Conservation (phyloP, 345 rosid genomes). For the Sisymbrium altissimum region DNA sequence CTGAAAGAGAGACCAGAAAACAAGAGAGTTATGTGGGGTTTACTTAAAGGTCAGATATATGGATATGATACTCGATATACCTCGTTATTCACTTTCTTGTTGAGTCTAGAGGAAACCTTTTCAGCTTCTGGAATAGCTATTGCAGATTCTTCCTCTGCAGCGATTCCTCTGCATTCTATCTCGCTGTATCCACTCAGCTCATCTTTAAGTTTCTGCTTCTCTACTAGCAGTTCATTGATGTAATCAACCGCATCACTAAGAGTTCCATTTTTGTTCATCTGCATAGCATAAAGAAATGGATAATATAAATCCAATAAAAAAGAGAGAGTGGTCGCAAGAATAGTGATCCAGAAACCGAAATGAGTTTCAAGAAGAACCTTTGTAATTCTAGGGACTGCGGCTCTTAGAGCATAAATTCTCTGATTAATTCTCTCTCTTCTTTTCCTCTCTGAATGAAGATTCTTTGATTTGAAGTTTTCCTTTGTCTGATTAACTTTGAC, state of each 20-base stretch:
- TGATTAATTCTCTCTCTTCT: slow-evolving; percentile 65
- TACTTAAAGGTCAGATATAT: not conserved
- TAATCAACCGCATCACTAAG: slow-evolving; percentile 74
- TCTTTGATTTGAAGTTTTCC: slow-evolving; percentile 54
- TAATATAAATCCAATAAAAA: not conserved
- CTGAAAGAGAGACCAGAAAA: slow-evolving; percentile 32
- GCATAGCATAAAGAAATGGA: slow-evolving; percentile 1
- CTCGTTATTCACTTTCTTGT: slow-evolving; percentile 20
- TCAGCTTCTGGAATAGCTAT: slow-evolving; percentile 15
- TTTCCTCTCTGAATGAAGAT: slow-evolving; percentile 75
- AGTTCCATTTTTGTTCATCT: slow-evolving; percentile 76
- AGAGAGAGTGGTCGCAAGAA: not conserved
- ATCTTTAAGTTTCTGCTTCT: slow-evolving; percentile 51
- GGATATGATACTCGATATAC: not conserved
- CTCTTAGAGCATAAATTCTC: slow-evolving; percentile 51
- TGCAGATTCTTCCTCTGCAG: slow-evolving; percentile 20
- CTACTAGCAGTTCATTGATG: slow-evolving; percentile 48
- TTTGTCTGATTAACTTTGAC: slow-evolving; percentile 29
- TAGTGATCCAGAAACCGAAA: not conserved
- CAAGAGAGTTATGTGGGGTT: not conserved
- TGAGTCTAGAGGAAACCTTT: not conserved
- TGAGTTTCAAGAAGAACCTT: slow-evolving; percentile 49
- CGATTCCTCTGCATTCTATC: slow-evolving; percentile 30
- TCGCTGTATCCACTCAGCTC: slow-evolving; percentile 57
- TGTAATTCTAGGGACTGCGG: slow-evolving; percentile 73